These are phyloP conservation scores for Trametes punicea DNA, from an alignment of 768 basidiomycete species.

Conservation along the genomic window DNA sequence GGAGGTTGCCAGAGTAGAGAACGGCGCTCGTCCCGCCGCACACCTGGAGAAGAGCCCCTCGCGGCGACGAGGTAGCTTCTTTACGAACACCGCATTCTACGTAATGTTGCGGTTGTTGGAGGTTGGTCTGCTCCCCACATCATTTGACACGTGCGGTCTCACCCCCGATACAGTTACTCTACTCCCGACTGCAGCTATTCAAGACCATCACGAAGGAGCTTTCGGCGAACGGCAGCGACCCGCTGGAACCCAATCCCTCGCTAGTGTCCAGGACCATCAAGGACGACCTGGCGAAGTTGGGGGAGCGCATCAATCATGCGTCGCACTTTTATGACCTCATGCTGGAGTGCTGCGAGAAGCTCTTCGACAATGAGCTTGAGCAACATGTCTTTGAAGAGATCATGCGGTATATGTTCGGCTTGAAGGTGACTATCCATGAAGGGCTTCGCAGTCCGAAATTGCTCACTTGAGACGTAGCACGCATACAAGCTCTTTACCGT, in stretches of 20 bases:
- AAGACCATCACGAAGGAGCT: conserved; percentile 61
- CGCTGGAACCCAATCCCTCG: conserved; percentile 32
- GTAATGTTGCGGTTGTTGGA: conserved; percentile 80
- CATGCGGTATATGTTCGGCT: conserved; percentile 83
- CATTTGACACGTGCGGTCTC: not conserved
- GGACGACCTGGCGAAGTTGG: conserved; percentile 21
- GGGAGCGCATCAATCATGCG: conserved; percentile 38
- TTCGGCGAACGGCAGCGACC: conserved; percentile 30
- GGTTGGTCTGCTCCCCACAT: conserved; percentile 44
- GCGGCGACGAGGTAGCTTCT: conserved; percentile 65
- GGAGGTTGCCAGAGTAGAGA: conserved; percentile 24
- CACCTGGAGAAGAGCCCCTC: conserved; percentile 29
- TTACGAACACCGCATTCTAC: conserved; percentile 89
- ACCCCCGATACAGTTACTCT: conserved; percentile 60
- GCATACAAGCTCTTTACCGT: conserved; percentile 90
- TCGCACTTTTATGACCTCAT: conserved; percentile 79
- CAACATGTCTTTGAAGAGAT: conserved; percentile 86
- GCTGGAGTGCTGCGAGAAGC: conserved; percentile 80
- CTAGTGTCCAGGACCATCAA: conserved; percentile 39
- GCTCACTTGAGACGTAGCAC: conserved; percentile 39
- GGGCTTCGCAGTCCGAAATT: not conserved
- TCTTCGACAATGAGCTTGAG: conserved; percentile 93
- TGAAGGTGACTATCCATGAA: conserved; percentile 46
- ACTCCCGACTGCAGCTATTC: conserved; percentile 76
- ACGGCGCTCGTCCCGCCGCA: not conserved